These are phyloP conservation scores for Ramularia endophylla DNA, from an alignment of 2,329 filamentous ascomycete species.

Conservation along the genomic window DNA sequence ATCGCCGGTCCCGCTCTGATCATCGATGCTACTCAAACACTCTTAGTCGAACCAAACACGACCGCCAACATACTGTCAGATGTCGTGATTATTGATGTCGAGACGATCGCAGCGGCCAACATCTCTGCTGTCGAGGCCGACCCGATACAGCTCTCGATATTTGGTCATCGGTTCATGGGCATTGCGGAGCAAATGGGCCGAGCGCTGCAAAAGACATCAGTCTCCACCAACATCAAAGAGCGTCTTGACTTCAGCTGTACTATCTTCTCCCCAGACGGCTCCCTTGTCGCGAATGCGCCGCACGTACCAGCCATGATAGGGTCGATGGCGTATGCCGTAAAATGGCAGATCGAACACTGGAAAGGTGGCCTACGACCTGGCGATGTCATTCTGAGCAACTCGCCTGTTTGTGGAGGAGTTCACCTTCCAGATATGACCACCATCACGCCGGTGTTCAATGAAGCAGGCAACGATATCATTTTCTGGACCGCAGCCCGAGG, in stretches of 20 bases:
- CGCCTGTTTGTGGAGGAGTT: conserved; percentile 36
- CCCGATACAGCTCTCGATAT: conserved; percentile 50
- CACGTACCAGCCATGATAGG: conserved; percentile 41
- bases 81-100: conserved; percentile 36
- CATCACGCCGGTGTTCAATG: conserved; percentile 36
- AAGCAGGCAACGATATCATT: conserved; percentile 25
- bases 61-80: conserved; percentile 34
- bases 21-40: conserved; percentile 41
- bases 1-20: conserved; percentile 30
- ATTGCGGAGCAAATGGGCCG: conserved; percentile 56
- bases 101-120: conserved; percentile 14
- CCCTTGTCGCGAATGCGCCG: conserved; percentile 39
- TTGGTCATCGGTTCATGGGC: conserved; percentile 53
- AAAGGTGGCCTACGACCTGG: conserved; percentile 32
- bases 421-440: conserved; percentile 41
- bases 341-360: conserved; percentile 34
- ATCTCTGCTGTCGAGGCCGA: conserved; percentile 30
- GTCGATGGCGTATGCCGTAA: conserved; percentile 39
- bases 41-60: conserved; percentile 36
- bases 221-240: conserved; percentile 46
- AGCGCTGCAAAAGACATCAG: conserved; percentile 50
- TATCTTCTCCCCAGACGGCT: conserved; percentile 38
- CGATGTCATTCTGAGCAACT: conserved; percentile 38
- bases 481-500: conserved; percentile 39
- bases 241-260: conserved; percentile 42